Percentiles rank a stretch among this genome's conserved stretches.
phyloP scores from a whole-genome alignment of 768 basidiomycete genomes.

The Calvatia gigantea region DNA sequence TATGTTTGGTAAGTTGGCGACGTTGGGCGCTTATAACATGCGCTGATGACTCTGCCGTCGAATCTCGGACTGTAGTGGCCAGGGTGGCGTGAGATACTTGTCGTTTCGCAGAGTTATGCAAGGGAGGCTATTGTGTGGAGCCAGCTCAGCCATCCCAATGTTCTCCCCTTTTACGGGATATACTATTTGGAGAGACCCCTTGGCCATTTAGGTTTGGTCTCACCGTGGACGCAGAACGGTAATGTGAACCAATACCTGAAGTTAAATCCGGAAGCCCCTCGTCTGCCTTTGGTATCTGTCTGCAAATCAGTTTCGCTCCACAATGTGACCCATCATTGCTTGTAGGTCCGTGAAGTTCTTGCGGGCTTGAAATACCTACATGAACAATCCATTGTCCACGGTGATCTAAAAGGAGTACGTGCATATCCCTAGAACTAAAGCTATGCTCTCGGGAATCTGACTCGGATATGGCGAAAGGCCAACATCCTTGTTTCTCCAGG shows the following conservation, averaged over 20 bases:
- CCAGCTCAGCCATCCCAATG: slow-evolving; percentile 2
- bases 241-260: slow-evolving; percentile 8
- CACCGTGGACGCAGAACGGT: slow-evolving; percentile 15
- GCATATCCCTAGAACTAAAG: not conserved
- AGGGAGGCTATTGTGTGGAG: slow-evolving; percentile 7
- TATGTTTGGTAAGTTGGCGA: slow-evolving; percentile 65
- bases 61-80: too few species aligned
- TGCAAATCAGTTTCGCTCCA: not conserved
- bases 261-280: not conserved
- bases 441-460: not conserved
- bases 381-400: slow-evolving; percentile 12
- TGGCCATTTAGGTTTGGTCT: slow-evolving; percentile 5
- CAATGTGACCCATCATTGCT: not conserved
- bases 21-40: not conserved
- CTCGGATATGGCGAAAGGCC: too few species aligned
- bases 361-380: slow-evolving; percentile 14
- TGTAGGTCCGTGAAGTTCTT: slow-evolving; percentile 12
- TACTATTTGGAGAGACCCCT: not conserved
- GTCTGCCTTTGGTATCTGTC: not conserved
- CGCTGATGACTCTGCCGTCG: too few species aligned
- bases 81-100: too few species aligned
- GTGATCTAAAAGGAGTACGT: slow-evolving; percentile 16
- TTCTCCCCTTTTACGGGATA: slow-evolving; percentile 8
- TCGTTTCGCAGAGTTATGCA: not conserved
- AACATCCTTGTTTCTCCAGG: not conserved